These are phyloP conservation scores for Diaporthe vexans DNA, from an alignment of 2,329 filamentous ascomycete genomes.

Conservation along the genomic window DNA sequence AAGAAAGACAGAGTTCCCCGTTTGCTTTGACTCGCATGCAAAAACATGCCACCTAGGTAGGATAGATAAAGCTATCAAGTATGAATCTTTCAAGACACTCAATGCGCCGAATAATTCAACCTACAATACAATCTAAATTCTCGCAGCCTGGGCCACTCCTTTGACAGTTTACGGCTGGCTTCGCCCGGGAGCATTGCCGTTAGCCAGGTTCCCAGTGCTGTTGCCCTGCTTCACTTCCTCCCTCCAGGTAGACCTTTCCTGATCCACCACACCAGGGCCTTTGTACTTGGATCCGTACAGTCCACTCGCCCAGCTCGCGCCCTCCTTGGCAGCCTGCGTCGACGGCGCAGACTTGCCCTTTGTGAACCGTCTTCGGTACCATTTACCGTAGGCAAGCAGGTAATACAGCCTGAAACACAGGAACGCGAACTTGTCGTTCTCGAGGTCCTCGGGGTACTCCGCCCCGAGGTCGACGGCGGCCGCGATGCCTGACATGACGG, in stretches of 20 bases:
- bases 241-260: slow-evolving; percentile 11
- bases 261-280: neutral
- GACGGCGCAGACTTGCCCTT: neutral
- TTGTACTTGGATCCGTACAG: slow-evolving; percentile 16
- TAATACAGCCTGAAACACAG: slow-evolving; percentile 19
- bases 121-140: neutral
- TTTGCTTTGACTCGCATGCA: neutral
- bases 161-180: neutral
- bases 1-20: neutral
- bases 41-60: no score
- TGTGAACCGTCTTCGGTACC: slow-evolving; percentile 17
- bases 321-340: slow-evolving; percentile 17
- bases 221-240: slow-evolving; percentile 22
- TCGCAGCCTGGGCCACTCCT: neutral
- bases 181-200: slow-evolving; percentile 14
- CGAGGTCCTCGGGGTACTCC: slow-evolving; percentile 1
- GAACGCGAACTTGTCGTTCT: slow-evolving; percentile 20
- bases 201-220: neutral
- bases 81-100: neutral
- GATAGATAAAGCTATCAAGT: no score
- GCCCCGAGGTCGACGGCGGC: slow-evolving; percentile 15
- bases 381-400: slow-evolving; percentile 17
- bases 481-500: slow-evolving; percentile 23
- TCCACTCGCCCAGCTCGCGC: slow-evolving; percentile 15
- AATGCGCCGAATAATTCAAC: neutral